Evolutionary conservation across 2,329 filamentous ascomycete species (phyloP).

Genomic region (Zelopaecilomyces penicillatus): DNA sequence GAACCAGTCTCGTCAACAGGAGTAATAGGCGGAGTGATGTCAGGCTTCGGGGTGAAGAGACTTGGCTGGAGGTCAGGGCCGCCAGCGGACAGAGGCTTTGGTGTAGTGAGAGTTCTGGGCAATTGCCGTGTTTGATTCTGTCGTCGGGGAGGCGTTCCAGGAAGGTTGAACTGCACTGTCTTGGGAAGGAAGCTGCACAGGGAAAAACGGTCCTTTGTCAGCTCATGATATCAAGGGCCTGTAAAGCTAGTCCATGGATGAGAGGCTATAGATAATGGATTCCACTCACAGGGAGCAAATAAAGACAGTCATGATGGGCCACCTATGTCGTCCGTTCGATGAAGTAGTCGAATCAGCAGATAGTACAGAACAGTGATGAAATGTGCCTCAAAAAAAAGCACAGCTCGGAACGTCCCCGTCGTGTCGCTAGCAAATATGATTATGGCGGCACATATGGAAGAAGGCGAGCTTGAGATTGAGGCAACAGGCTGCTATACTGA

Average conservation of each 20-base stretch:
- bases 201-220: slow-evolving; percentile 2
- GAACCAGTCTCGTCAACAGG: slow-evolving; percentile 38
- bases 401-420: no score
- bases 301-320: slow-evolving; percentile 31
- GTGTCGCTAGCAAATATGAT: no score
- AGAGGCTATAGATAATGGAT: background rate
- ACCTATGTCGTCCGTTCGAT: no score
- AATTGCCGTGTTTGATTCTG: slow-evolving; percentile 14
- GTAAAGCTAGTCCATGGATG: background rate
- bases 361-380: no score
- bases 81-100: slow-evolving; percentile 9
- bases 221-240: slow-evolving; percentile 4
- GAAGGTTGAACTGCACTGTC: slow-evolving; percentile 77
- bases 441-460: no score
- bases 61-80: slow-evolving; percentile 37
- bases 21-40: slow-evolving; percentile 48
- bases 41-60: slow-evolving; percentile 40
- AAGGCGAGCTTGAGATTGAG: no score
- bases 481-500: no score
- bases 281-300: slow-evolving; percentile 31
- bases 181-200: slow-evolving; percentile 76
- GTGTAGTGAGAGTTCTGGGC: slow-evolving; percentile 5
- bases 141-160: slow-evolving; percentile 39
- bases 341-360: no score
- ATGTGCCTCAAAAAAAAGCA: no score